These are phyloP conservation scores for Nannizziopsis barbatae DNA, from an alignment of 2,329 filamentous ascomycete species.

Conservation along the genomic window DNA sequence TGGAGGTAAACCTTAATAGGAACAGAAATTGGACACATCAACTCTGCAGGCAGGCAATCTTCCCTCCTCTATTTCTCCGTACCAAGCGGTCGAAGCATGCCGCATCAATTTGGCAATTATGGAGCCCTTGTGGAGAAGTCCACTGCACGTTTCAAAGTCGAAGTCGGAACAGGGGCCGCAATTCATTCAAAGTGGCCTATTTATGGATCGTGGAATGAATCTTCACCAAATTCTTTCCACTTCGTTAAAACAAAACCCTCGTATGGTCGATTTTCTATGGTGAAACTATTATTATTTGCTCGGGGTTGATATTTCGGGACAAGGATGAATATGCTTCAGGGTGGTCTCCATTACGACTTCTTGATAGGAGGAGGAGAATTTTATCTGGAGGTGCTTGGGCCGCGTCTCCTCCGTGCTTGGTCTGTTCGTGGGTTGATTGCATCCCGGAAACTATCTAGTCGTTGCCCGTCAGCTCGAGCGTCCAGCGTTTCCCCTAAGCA, in stretches of 20 bases:
- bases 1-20: no score
- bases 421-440: not conserved
- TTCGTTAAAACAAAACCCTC: no score
- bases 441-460: not conserved
- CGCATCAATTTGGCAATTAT: no score
- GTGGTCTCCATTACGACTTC: not conserved
- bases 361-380: not conserved
- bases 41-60: no score
- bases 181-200: constrained; percentile 3
- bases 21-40: no score
- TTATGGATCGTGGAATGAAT: not conserved
- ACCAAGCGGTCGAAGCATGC: no score
- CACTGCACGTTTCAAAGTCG: constrained; percentile 6
- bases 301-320: not conserved
- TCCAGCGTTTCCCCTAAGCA: not conserved
- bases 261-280: no score
- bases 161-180: constrained; percentile 9
- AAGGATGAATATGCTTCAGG: not conserved
- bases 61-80: not conserved
- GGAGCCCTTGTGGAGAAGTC: constrained; percentile 4
- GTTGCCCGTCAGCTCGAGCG: not conserved
- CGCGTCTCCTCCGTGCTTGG: constrained; percentile 2
- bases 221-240: not conserved
- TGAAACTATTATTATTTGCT: not conserved
- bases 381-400: constrained; percentile 3